Base-by-base conservation (phyloP, 805 yeast genomes). In the Priceomyces haplophilus region DNA sequence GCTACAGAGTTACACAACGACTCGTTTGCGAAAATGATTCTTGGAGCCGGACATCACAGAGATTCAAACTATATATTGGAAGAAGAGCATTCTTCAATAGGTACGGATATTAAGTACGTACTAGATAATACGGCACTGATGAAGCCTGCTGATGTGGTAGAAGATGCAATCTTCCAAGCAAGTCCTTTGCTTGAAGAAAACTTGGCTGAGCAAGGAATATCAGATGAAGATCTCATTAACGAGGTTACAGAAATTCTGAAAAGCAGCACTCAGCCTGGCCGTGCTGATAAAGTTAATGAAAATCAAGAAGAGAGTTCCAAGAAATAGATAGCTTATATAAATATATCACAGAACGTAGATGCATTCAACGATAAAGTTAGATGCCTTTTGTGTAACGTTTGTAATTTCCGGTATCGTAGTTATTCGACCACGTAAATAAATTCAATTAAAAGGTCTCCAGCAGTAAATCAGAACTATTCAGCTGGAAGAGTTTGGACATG, bases 11-110 rank as follows among this genome's bases (percentile, higher is more conserved):
- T n/a, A 7, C 38, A 34, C 12, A 16, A 34, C 13, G 36, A 13
- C n/a, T 25, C 38, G 15, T 24, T 40, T 40, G 33, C 42, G 19
- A 40, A 40, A 32, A 40, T 34, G 27, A 12, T 40, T 3, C 8
- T 40, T 10, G 38, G 31, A 20, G 23, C 34, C 3, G 37, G 25
- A 11, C 31, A 17, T 18, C 24, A 20, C 31, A 19, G 16, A 15
- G 19, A 8, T 5, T 16, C 21, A 3, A 34, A 23, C 11, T 40
- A 24, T 34, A 20, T 31, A n/a, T 35, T 40, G 11, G 37, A 17
- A 2, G 3, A 15, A 5, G 34, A 18, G 11, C 24, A 13, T 7
- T 18, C 13, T 7, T 13, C 30, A 25, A n/a, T n/a, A 11, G 25
- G 17, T 10, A 21, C 29, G 23, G 41, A 38, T 20, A 17, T 38